These are phyloP conservation scores for Gilbertella persicaria DNA, from an alignment of 371 early-diverging fungal species.

Conservation along the genomic window DNA sequence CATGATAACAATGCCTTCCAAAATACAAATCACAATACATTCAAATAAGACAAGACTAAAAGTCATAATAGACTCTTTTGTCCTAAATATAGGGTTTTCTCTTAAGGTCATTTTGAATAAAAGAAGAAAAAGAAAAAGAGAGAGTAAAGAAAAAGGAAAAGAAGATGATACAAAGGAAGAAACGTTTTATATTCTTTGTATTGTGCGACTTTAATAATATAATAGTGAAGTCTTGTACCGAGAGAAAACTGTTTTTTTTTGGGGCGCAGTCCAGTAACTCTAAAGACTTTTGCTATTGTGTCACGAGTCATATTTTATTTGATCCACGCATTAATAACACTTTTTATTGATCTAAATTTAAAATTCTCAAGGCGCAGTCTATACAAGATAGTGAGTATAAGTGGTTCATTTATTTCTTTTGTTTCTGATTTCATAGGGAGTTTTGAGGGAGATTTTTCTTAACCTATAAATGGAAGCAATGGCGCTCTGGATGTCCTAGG, in stretches of 20 bases:
- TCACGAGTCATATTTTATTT: background rate
- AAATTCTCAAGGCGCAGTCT: too few species aligned
- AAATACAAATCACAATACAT: constrained; percentile 39
- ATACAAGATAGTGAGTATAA: too few species aligned
- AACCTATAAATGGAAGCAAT: too few species aligned
- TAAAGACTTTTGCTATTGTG: too few species aligned
- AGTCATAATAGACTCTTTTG: constrained; percentile 33
- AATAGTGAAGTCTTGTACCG: background rate
- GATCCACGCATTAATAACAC: too few species aligned
- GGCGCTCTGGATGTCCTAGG: too few species aligned
- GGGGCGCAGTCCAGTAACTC: constrained; percentile 4
- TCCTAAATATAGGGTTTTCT: constrained; percentile 28
- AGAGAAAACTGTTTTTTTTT: background rate
- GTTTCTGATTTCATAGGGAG: too few species aligned
- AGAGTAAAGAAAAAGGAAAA: background rate
- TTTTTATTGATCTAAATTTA: too few species aligned
- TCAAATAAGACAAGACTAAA: constrained; percentile 36
- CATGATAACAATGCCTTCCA: constrained; percentile 47
- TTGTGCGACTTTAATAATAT: background rate
- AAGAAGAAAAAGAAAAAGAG: background rate
- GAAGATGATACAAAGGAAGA: background rate
- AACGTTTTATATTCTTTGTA: background rate
- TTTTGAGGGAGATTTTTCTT: too few species aligned
- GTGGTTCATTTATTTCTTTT: too few species aligned
- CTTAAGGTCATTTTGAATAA: constrained; percentile 11